Percentiles rank a stretch among this genome's conserved stretches.
phyloP scores from a whole-genome alignment of 441 rosid genomes.

The Dalechampia spathulata region DNA sequence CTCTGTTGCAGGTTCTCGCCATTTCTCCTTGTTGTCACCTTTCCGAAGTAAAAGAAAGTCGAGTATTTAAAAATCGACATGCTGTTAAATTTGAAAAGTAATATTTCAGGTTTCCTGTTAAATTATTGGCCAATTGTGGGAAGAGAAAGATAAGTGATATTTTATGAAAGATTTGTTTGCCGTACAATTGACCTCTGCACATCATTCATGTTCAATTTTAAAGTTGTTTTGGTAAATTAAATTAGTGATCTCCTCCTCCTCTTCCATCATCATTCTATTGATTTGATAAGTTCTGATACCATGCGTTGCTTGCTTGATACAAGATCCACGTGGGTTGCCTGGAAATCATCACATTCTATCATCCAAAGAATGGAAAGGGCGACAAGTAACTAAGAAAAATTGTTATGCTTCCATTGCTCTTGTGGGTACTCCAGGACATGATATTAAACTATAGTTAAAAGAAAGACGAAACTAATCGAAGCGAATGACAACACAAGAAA shows the following conservation, averaged over 20 bases:
- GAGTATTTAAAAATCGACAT: slow-evolving; percentile 21
- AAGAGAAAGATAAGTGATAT: neutral
- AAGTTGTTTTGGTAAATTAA: slow-evolving; percentile 1
- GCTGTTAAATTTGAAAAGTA: slow-evolving; percentile 8
- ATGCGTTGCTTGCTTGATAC: no score
- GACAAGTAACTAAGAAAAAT: neutral
- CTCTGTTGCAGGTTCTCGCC: slow-evolving; percentile 63
- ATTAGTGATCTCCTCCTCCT: no score
- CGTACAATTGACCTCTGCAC: slow-evolving; percentile 15
- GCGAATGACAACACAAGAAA: slow-evolving; percentile 64
- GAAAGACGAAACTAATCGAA: slow-evolving; percentile 27
- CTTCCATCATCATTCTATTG: no score
- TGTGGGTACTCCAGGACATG: neutral
- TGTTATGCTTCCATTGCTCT: neutral
- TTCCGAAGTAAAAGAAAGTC: slow-evolving; percentile 81
- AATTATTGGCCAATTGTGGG: no score
- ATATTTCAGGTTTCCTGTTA: neutral
- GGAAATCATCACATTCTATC: no score
- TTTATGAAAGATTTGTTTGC: neutral
- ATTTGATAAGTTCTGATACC: no score
- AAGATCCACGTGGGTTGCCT: no score
- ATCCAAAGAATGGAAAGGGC: no score
- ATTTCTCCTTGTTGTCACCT: slow-evolving; percentile 73
- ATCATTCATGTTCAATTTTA: slow-evolving; percentile 17
- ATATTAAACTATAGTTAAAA: neutral